These are phyloP conservation scores for Plasmodium chabaudi DNA, from an alignment of 169 alveolate species.

Conservation along the genomic window DNA sequence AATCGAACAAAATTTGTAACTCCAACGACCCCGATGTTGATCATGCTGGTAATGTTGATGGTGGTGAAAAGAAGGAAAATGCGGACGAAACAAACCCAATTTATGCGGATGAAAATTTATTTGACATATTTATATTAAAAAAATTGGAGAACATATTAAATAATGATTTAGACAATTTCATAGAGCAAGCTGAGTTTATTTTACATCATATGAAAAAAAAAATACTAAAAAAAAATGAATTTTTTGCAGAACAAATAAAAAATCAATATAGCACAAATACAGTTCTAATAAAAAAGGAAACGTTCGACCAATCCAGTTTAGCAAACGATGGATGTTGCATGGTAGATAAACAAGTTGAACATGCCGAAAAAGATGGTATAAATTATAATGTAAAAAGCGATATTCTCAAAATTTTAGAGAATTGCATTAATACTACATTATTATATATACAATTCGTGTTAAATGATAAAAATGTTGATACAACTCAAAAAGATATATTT, in stretches of 20 bases:
- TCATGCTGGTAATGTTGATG: not conserved
- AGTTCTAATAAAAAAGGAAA: not conserved
- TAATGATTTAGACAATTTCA: conserved; percentile 47
- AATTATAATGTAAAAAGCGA: conserved; percentile 23
- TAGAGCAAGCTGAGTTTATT: conserved; percentile 53
- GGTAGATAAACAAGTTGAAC: not conserved
- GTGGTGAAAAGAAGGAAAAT: not conserved
- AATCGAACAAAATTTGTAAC: too few relatives aligned
- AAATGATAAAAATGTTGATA: conserved; percentile 23
- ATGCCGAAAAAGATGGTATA: not conserved
- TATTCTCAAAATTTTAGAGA: conserved; percentile 54
- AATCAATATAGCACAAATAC: conserved; percentile 16
- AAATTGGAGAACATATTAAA: conserved; percentile 31
- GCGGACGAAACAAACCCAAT: not conserved
- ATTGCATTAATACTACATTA: conserved; percentile 57
- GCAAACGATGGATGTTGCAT: not conserved
- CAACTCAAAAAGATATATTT: conserved; percentile 48
- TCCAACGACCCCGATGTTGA: too few relatives aligned
- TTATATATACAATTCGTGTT: conserved; percentile 55
- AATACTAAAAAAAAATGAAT: conserved; percentile 53
- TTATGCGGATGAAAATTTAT: not conserved
- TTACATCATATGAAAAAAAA: conserved; percentile 50
- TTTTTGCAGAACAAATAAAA: conserved; percentile 29
- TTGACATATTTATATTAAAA: conserved; percentile 44
- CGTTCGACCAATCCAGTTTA: not conserved